These are phyloP conservation scores for Phytopythium kandeliae DNA, from an alignment of 352 stramenopile species.

Conservation along the genomic window DNA sequence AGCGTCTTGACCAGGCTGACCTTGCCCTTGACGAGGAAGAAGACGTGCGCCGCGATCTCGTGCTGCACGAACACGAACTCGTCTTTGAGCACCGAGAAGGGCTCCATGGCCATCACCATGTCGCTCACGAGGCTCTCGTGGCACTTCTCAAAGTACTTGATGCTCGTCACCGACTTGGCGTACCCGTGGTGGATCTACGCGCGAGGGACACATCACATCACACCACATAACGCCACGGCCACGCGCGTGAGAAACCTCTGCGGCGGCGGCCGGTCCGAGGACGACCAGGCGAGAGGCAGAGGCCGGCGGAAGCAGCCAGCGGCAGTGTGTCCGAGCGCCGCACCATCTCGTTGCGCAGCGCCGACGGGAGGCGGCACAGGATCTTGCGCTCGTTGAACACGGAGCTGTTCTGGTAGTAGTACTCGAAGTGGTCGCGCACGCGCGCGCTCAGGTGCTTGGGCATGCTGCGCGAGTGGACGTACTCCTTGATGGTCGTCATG, in stretches of 20 bases:
- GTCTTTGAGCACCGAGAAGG: constrained; percentile 70
- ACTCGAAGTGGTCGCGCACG: constrained; percentile 76
- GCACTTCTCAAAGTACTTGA: constrained; percentile 70
- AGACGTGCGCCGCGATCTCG: constrained; percentile 81
- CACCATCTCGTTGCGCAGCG: constrained; percentile 81
- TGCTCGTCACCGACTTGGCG: constrained; percentile 55
- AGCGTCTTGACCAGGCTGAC: constrained; percentile 55
- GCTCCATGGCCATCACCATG: constrained; percentile 77
- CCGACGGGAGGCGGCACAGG: constrained; percentile 55
- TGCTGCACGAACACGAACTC: constrained; percentile 78
- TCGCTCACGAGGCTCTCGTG: constrained; percentile 80
- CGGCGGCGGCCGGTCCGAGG: too few relatives aligned
- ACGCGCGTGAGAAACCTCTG: too few relatives aligned
- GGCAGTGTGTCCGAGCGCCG: not conserved
- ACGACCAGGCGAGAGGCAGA: too few relatives aligned
- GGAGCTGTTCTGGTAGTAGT: constrained; percentile 81
- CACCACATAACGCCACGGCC: too few relatives aligned
- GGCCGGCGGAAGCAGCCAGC: too few relatives aligned
- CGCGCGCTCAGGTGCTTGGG: constrained; percentile 69
- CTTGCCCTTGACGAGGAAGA: constrained; percentile 79
- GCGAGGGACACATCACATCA: not conserved
- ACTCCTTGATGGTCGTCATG: constrained; percentile 83
- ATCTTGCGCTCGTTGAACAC: constrained; percentile 77
- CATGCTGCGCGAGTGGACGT: constrained; percentile 75
- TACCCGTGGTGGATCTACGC: constrained; percentile 70